Evolutionary conservation across 345 rosid species (phyloP), one percentile per base, ranked within the genome.

Genomic region (Lagerstroemia speciosa): DNA sequence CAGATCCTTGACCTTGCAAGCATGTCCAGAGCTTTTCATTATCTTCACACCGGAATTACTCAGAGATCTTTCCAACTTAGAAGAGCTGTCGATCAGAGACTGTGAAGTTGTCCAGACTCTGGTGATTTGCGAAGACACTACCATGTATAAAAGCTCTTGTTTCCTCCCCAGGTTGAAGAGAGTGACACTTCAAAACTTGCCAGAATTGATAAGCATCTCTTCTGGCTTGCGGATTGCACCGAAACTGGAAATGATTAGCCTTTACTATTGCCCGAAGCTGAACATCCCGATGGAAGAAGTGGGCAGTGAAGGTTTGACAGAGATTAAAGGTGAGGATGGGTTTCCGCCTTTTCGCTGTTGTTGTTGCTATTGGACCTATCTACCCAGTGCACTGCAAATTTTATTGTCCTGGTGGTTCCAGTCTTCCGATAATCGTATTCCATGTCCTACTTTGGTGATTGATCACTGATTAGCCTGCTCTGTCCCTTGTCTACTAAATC

Each of bases 151-250:
- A 2, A 31, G 19, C 48, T 3, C 20, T 43, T 0, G 1, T 41
- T 46, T 75, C 19, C 78, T 75, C 12, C 41, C 71, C 14, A 61
- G n/a, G 0, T n/a, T 70, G 64, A 75, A 67, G 67, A 66, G 3
- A 45, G 0, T 75, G 12, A 36, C 68, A 11, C 71, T 75, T 4
- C 57, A 43, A 5, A 66, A 46, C 24, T 15, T 75, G 62, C 74
- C 78, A 2, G 64, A 37, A 19, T 27, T 66, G 26, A 16, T 19
- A 5, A 45, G 65, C 71, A 62, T 75, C 38, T 60, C 60, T 26
- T 0, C 1, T 61, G 71, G 71, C 14, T 22, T 75, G 32, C 2
- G 41, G 63, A 58, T 75, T n/a, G 74, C 74, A 55, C 74, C 74
- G 7, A 30, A 71, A 19, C 22, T 71, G 65, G 57, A 71, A 58